Base-by-base conservation (phyloP, 1,284 basidiomycete species). In the Rhodotorula sp. region DNA sequence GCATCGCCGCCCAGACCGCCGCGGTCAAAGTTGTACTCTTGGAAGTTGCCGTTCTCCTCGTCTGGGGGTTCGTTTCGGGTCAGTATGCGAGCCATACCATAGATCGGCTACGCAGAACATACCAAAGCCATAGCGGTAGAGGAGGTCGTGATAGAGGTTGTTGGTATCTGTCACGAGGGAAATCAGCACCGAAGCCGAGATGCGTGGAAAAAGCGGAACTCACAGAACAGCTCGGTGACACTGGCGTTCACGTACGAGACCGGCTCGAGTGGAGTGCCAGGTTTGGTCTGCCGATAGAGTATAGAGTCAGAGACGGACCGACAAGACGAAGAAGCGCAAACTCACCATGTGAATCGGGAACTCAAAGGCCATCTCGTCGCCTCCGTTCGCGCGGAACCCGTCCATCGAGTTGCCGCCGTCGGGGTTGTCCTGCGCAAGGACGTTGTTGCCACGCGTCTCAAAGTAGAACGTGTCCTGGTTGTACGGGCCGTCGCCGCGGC, bases 41-140 rank as follows among this genome's bases (percentile, higher is more conserved):
- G 95, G 89, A 98, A 98, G 86, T 98, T 98, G 52, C 95, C 93
- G 5, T 92, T 85, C 14, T 87, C 85, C 81, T 97, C 94, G 79
- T 91, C 54, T 52, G 21, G 4, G 8, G 38, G 38, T 8, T 34
- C 50, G 8, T 8, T 7, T 34, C 34, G 34, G 50, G 19, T 21
- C 50, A 23, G 21, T 8, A 52, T 5, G 21, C 38, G 38, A 43
- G 38, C 38, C 8, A 43, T 43, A 10, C n/a, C 50, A 52, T 21
- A 21, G 21, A 23, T 52, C 21, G 21, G 8, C 5, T 52, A 21
- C 1, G 50, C 14, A n/a, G 21, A 52, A 52, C 50, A 10, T 52
- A 52, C 50, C 90, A 81, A 97, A 97, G 43, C 94, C 94, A 74
- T 93, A 71, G 47, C 68, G 87, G 74, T 82, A 79, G 54, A 80